Base-by-base conservation (phyloP, 2,329 filamentous ascomycete species). In the Emmonsiellopsis sp. region DNA sequence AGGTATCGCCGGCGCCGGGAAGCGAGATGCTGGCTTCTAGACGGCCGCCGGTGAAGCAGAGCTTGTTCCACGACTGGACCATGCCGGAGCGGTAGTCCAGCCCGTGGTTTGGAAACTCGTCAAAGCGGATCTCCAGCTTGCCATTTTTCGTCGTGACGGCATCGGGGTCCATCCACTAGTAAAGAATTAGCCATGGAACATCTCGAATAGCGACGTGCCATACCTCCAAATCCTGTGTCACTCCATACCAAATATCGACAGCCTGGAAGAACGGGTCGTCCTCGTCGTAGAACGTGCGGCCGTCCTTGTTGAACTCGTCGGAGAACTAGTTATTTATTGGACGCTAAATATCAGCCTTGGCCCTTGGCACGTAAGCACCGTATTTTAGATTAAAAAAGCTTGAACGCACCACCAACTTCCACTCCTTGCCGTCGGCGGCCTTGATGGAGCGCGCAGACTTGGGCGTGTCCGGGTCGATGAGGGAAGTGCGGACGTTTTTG, bases 1-100 rank as follows among this genome's bases (percentile, higher is more conserved):
- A 76, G 11, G 81, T 77, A 57, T 86, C 82, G 45, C 84, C 85
- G 46, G 75, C 70, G 13, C 84, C 85, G 11, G 85, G 85, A 5
- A 88, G 72, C 3, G 84, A 87, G 51, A 87, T 81, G 62, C 82
- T 85, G 17, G 83, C 83, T 69, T 88, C 85, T 11, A 88, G 63
- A 47, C 84, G 78, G 3, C 85, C 85, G 34, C 84, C 83, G 56
- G 85, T 86, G 71, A 87, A 87, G 67, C 85, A 86, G 52, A 87
- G 65, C 63, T 86, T 81, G 65, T 87, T 87, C 84, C 84, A 87
- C 9, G 81, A 85, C 62, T 87, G 84, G 7, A 87, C 59, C 84
- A 87, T 87, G n/a, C 83, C 84, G 5, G 84, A 87, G 49, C 84
- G 77, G 62, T 84, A 87, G 55, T 84, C 76, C 21, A 86, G 69